These are phyloP conservation scores for Castanea crenata DNA, from an alignment of 306 rosid genomes.

Conservation along the genomic window DNA sequence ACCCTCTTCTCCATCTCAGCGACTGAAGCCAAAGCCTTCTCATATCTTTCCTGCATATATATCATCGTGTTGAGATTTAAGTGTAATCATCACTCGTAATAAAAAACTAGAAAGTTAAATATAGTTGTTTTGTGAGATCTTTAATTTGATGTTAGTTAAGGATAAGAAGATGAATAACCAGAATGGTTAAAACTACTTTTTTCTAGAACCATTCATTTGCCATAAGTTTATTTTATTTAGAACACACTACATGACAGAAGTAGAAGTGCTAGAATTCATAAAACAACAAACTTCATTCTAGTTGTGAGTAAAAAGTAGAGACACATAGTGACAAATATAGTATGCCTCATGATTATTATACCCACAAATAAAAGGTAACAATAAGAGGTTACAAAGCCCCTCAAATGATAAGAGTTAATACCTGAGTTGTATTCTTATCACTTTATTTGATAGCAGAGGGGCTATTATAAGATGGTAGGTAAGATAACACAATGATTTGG, in stretches of 20 bases:
- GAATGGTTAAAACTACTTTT: neutral
- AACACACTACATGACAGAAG: neutral
- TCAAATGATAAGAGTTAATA: neutral
- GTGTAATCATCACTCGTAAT: conserved; percentile 29
- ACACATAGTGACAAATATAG: neutral
- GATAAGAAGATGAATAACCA: neutral
- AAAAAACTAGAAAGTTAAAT: neutral
- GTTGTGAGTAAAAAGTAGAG: neutral
- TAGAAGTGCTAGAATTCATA: neutral
- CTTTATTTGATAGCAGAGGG: neutral
- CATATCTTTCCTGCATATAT: conserved; percentile 84
- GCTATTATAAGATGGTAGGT: neutral
- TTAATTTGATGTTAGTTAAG: conserved; percentile 15
- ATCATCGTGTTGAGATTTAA: conserved; percentile 26
- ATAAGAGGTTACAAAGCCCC: neutral
- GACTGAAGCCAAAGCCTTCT: conserved; percentile 62
- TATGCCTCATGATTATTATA: neutral
- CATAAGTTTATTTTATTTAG: too few species aligned
- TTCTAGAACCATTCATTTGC: too few species aligned
- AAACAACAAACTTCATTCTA: neutral
- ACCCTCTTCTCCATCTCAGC: conserved; percentile 79
- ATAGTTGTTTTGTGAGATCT: conserved; percentile 18
- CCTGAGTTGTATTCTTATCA: neutral
- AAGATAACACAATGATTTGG: neutral
- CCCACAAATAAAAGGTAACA: neutral